Base-by-base conservation (phyloP, 805 yeast genomes). In the Wickerhamiella alocasiicola region DNA sequence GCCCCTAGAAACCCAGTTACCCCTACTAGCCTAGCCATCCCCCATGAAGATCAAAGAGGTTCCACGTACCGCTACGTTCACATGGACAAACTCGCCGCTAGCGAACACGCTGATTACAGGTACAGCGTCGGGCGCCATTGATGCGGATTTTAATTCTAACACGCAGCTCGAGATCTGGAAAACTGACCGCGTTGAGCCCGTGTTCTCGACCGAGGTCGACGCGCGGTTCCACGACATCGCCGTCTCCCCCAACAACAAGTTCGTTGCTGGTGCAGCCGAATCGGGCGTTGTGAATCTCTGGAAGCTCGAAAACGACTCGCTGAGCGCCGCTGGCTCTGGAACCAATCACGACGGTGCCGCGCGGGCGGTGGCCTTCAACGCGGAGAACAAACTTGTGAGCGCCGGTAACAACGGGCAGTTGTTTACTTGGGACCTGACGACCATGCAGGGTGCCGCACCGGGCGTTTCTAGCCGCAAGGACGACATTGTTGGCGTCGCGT, bases 121-220 rank as follows among this genome's bases (percentile, higher is more conserved):
- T 17, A 81, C 95, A 0, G 81, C 83, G n/a, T 87, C 97, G 0
- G 97, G 97, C 6, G 93, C 95, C 11, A 80, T 91, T 52, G 95
- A 84, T 57, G 81, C 81, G 31, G 76, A 79, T 56, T 87, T 87
- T 60, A 76, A 87, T 30, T 75, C 91, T 16, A 69, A 76, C 21
- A 76, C 95, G 2, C 61, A 71, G n/a, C 63, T 91, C 44, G 87
- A 84, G 52, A 66, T 91, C 45, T 80, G 93, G 81, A 76, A 80
- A 46, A 69, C 81, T 7, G 53, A 60, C 43, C 50, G 61, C 36
- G 43, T 49, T 30, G 64, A 62, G 46, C 47, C 52, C 16, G 29
- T 30, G 12, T 48, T 47, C 15, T 39, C 37, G 24, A 43, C 46
- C 17, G 54, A 52, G 39, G 44, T 51, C 24, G 52, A 49, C 19